A percentile compares a stretch with the other conserved stretches of the same genome.
phyloP scores from a whole-genome alignment of 225 moss, liverwort and hornwort species.

The Antitrichia curtipendula region DNA sequence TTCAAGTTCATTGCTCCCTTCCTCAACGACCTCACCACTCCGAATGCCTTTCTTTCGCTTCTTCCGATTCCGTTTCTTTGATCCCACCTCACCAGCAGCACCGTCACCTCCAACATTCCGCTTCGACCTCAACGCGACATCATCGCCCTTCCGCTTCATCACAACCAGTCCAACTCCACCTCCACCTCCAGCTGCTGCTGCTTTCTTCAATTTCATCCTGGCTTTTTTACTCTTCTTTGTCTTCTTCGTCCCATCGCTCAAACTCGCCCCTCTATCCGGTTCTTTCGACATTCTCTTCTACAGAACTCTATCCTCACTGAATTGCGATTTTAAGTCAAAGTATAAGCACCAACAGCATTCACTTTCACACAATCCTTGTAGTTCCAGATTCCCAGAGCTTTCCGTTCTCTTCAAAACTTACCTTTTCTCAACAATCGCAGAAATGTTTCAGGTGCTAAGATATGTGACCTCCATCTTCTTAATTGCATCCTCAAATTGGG shows the following conservation, averaged over 20 bases:
- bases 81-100: not conserved
- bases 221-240: conserved; percentile 22
- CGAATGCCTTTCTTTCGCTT: not conserved
- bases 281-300: not conserved
- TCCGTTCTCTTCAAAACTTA: not conserved
- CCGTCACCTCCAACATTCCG: not conserved
- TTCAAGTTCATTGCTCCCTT: not conserved
- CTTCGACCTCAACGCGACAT: not conserved
- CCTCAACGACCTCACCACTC: not conserved
- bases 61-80: conserved; percentile 18
- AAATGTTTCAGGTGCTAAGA: not conserved
- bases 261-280: not conserved
- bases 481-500: not conserved
- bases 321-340: not conserved
- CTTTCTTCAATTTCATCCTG: conserved; percentile 23
- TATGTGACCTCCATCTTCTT: not conserved
- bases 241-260: not conserved
- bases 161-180: not conserved
- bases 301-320: not conserved
- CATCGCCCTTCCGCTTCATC: conserved; percentile 29
- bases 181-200: conserved; percentile 6
- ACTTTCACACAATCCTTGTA: not conserved
- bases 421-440: not conserved
- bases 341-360: not conserved
- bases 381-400: not conserved